Base-by-base conservation (phyloP, 768 basidiomycete genomes). In the Leucogyrophana mollusca region DNA sequence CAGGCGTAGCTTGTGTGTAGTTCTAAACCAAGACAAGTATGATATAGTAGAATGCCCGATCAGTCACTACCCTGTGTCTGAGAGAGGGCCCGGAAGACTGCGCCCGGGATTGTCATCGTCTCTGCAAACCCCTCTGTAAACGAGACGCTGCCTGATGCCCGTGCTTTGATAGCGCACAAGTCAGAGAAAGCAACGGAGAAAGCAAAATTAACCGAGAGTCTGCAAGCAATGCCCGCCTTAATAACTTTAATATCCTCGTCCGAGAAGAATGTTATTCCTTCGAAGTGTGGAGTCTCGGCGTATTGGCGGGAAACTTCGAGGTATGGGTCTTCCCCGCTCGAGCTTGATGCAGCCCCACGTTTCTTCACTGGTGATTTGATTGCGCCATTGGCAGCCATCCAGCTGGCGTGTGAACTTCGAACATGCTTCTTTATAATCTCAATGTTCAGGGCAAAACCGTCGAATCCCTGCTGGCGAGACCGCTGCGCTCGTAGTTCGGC, bases 211-310 rank as follows among this genome's bases (percentile, higher is more conserved):
- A 51, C 23, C 1, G 51, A 51, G n/a, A 53, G 43, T 0, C 4
- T 25, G 44, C 78, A 78, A 0, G 85, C 83, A 33, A 69, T 80
- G 0, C 85, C 84, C 0, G 83, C 82, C 54, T 80, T 82, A 18
- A 68, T 33, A 3, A 2, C 40, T 35, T 51, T 40, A 4, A 83
- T 54, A 39, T 74, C 62, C 6, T 73, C 67, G 17, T 67, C 40
- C 35, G 54, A 55, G 16, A 57, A 60, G 5, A 57, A 40, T 1
- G 44, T 16, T 32, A 56, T 55, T 4, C 27, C 43, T 62, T 59
- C 11, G 66, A 59, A 32, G 32, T 7, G 0, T 68, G 58, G 23
- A 40, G 60, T 1, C 47, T 50, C 10, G 69, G 61, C 27, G 59
- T 65, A 53, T 56, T 20, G 4, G 46, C 55, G 43, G 56, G 80